Evolutionary conservation across 129 eudicot species (phyloP).

Genomic region (Logfia minima): DNA sequence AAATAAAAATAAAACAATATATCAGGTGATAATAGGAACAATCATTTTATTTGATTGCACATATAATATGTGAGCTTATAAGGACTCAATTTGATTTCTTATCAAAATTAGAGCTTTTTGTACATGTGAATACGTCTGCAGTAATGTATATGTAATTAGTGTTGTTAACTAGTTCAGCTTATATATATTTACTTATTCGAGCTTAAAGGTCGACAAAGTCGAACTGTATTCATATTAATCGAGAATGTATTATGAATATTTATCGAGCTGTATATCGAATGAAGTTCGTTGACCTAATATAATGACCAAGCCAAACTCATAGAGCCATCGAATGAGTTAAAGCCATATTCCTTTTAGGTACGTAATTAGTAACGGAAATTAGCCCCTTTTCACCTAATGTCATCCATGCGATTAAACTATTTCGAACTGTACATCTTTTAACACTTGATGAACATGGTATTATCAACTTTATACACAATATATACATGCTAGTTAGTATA

Average conservation of each 20-base stretch:
- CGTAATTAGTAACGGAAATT: background rate
- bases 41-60: too few species aligned
- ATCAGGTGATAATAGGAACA: background rate
- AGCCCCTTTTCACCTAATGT: conserved; percentile 27
- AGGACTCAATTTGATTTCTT: too few species aligned
- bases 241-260: too few species aligned
- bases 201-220: too few species aligned
- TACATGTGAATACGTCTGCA: too few species aligned
- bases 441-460: background rate
- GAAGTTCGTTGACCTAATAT: background rate
- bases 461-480: background rate
- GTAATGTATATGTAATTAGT: too few species aligned
- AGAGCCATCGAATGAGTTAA: background rate
- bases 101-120: too few species aligned
- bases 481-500: background rate
- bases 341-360: background rate
- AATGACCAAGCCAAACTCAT: too few species aligned
- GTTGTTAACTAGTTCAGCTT: too few species aligned
- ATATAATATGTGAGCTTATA: too few species aligned
- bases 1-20: background rate
- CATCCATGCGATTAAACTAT: conserved; percentile 13
- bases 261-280: background rate
- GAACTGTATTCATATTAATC: too few species aligned
- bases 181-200: too few species aligned
- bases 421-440: background rate